phyloP scores from a whole-genome alignment of 208 protist genomes.

The Trypanosoma lewisi region DNA sequence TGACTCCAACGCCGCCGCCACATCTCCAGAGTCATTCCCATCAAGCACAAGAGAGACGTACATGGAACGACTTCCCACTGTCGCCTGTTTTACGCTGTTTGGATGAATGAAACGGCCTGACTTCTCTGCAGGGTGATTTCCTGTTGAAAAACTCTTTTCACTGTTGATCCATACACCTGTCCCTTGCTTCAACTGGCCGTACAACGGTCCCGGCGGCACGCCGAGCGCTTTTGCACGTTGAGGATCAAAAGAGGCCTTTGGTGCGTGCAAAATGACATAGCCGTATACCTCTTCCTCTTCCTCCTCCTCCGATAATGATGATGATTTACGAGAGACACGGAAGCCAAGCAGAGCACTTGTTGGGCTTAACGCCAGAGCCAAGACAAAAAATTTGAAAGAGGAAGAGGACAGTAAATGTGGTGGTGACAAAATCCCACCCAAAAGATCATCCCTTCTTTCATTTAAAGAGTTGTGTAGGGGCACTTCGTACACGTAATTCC shows the following conservation, averaged over 20 bases:
- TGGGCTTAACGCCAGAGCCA: conserved; percentile 21
- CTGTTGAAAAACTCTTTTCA: neutral
- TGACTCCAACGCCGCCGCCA: conserved; percentile 35
- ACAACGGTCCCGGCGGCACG: conserved; percentile 65
- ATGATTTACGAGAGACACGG: neutral
- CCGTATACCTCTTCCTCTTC: conserved; percentile 45
- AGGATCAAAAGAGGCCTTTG: conserved; percentile 45
- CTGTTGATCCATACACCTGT: conserved; percentile 34
- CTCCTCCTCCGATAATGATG: conserved; percentile 7
- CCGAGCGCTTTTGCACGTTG: conserved; percentile 52
- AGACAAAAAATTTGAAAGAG: conserved; percentile 11
- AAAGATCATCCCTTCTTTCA: neutral
- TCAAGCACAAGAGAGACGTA: conserved; percentile 82
- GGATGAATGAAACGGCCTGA: conserved; percentile 41
- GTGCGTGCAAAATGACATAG: conserved; percentile 67
- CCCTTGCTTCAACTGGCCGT: conserved; percentile 64
- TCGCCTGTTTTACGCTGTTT: conserved; percentile 52
- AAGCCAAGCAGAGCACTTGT: conserved; percentile 29
- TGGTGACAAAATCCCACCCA: neutral
- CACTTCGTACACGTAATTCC: conserved; percentile 23
- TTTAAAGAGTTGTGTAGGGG: conserved; percentile 2
- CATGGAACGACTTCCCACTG: conserved; percentile 38
- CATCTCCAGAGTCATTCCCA: conserved; percentile 40
- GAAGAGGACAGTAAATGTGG: neutral
- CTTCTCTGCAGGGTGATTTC: neutral